phyloP scores from a whole-genome alignment of 1,284 basidiomycete genomes.

The Rhodotorula glutinis region DNA sequence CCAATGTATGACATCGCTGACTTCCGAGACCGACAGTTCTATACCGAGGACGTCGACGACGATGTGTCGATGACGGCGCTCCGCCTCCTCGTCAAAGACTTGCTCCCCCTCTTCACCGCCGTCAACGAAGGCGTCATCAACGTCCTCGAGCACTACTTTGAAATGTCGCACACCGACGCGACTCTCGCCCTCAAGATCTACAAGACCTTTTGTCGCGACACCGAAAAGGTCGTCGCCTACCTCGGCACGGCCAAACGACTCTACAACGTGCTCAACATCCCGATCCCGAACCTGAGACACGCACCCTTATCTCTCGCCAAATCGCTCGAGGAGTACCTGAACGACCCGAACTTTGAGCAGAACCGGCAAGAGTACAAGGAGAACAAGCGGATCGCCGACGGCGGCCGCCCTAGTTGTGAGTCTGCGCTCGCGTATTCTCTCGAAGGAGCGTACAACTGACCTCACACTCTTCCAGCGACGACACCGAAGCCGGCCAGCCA shows the following conservation, averaged over 20 bases:
- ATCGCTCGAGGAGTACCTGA: constrained; percentile 90
- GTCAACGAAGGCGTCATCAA: constrained; percentile 99
- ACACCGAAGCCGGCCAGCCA: neutral
- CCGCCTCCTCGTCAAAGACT: constrained; percentile 94
- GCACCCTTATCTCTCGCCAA: constrained; percentile 89
- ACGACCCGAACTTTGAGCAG: constrained; percentile 93
- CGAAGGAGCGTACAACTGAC: neutral
- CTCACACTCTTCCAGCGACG: neutral
- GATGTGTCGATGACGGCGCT: constrained; percentile 85
- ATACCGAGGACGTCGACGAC: constrained; percentile 87
- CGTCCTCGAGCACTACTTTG: constrained; percentile 95
- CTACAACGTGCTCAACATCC: constrained; percentile 85
- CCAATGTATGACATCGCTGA: neutral
- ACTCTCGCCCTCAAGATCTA: constrained; percentile 81
- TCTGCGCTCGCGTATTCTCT: neutral
- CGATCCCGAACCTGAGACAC: constrained; percentile 91
- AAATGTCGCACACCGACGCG: constrained; percentile 94
- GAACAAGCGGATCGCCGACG: constrained; percentile 73
- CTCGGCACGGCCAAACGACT: constrained; percentile 88
- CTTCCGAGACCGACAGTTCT: constrained; percentile 63
- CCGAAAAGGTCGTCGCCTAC: constrained; percentile 90
- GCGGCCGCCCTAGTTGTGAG: constrained; percentile 48
- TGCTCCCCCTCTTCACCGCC: constrained; percentile 91
- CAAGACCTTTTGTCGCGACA: constrained; percentile 90
- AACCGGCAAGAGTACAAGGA: constrained; percentile 88